These are phyloP conservation scores for Phaeosphaeriaceae sp. DNA, from an alignment of 2,329 filamentous ascomycete species.

Conservation along the genomic window DNA sequence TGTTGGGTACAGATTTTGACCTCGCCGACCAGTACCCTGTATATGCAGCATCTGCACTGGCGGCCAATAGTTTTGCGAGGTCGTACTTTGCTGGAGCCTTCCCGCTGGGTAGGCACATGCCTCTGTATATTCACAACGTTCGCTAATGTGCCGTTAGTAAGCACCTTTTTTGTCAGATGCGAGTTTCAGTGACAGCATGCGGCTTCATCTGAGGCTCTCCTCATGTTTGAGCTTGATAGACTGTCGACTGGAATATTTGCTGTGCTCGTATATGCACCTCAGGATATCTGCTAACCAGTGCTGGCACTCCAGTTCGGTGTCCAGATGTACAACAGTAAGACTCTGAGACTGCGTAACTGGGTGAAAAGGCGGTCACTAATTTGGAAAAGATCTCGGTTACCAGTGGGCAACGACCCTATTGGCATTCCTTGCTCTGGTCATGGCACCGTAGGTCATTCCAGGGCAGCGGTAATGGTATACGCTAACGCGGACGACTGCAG, in stretches of 20 bases:
- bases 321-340: conserved; percentile 61
- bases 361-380: conserved; percentile 56
- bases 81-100: conserved; percentile 58
- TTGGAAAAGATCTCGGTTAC: conserved; percentile 52
- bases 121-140: not conserved
- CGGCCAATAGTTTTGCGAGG: conserved; percentile 59
- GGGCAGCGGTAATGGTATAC: conserved; percentile 29
- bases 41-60: conserved; percentile 58
- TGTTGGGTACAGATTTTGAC: conserved; percentile 28
- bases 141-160: not conserved
- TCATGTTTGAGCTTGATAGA: not conserved
- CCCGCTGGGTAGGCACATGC: conserved; percentile 34
- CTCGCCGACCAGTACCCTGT: conserved; percentile 52
- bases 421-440: conserved; percentile 57
- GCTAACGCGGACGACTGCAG: conserved; percentile 45
- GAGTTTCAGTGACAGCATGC: not conserved
- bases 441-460: conserved; percentile 54
- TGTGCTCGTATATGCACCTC: not conserved
- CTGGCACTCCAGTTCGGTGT: conserved; percentile 47
- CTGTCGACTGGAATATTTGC: not conserved
- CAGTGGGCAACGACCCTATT: conserved; percentile 59
- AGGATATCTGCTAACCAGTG: not conserved
- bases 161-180: not conserved
- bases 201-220: not conserved
- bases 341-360: conserved; percentile 26